Evolutionary conservation across 2,329 filamentous ascomycete genomes (phyloP).

Genomic region (Trichoderma polysporum): DNA sequence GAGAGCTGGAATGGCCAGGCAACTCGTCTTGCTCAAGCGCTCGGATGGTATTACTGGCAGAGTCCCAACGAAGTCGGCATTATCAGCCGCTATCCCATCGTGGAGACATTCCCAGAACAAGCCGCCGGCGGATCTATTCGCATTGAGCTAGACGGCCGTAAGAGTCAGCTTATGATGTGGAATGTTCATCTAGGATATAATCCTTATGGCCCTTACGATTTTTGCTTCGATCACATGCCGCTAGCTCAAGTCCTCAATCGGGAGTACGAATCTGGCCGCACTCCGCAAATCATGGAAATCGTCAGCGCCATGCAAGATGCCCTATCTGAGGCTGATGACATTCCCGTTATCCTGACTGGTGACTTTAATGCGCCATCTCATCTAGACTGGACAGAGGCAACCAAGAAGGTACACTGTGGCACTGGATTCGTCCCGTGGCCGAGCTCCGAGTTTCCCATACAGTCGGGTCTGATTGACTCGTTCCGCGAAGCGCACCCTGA

Average conservation of each 20-base stretch:
- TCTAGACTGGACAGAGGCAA: conserved; percentile 40
- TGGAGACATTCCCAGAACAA: conserved; percentile 29
- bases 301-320: conserved; percentile 35
- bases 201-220: conserved; percentile 46
- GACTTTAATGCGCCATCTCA: conserved; percentile 48
- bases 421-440: conserved; percentile 39
- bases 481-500: conserved; percentile 40
- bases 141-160: conserved; percentile 36
- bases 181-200: conserved; percentile 38
- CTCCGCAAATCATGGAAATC: conserved; percentile 39
- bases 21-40: conserved; percentile 36
- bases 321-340: conserved; percentile 32
- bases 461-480: conserved; percentile 41
- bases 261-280: conserved; percentile 39
- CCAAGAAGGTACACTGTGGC: conserved; percentile 38
- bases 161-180: conserved; percentile 37
- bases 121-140: conserved; percentile 34
- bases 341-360: conserved; percentile 40
- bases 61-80: conserved; percentile 34
- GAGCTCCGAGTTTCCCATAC: conserved; percentile 36
- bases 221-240: conserved; percentile 40
- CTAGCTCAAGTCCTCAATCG: conserved; percentile 35
- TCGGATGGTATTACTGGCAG: conserved; percentile 42
- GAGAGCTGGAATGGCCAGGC: conserved; percentile 36
- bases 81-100: conserved; percentile 42